Evolutionary conservation across 2,329 filamentous ascomycete genomes (phyloP).

Genomic region (Beauveria sp.): DNA sequence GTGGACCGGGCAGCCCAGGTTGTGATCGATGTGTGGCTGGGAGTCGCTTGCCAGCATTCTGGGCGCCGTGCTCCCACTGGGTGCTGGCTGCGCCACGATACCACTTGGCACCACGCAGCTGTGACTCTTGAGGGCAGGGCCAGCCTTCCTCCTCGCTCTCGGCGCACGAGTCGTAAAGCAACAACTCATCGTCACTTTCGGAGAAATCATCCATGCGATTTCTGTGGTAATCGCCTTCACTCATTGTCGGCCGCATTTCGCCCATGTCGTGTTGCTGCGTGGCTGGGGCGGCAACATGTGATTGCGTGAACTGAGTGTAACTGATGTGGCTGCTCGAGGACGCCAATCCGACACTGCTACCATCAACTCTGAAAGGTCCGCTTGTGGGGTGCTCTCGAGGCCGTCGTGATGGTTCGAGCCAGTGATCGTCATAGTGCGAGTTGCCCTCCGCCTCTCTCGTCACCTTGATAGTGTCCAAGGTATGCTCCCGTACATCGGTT

Average conservation of each 20-base stretch:
- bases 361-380: background rate
- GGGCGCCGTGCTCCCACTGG: background rate
- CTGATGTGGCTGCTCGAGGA: background rate
- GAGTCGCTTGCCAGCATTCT: background rate
- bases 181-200: background rate
- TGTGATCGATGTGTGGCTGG: background rate
- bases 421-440: background rate
- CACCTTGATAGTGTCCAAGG: background rate
- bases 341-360: background rate
- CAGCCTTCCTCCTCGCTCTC: background rate
- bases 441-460: background rate
- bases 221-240: background rate
- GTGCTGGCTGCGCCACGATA: background rate
- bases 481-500: background rate
- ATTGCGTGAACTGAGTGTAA: background rate
- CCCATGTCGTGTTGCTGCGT: background rate
- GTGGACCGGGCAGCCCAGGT: background rate
- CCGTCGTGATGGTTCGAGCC: background rate
- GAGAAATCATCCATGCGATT: background rate
- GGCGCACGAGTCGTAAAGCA: background rate
- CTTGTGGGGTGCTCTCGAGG: background rate
- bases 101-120: background rate
- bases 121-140: background rate
- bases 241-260: background rate
- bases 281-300: background rate